Base-by-base conservation (phyloP, 768 basidiomycete species). In the Hypholoma fasciculare region DNA sequence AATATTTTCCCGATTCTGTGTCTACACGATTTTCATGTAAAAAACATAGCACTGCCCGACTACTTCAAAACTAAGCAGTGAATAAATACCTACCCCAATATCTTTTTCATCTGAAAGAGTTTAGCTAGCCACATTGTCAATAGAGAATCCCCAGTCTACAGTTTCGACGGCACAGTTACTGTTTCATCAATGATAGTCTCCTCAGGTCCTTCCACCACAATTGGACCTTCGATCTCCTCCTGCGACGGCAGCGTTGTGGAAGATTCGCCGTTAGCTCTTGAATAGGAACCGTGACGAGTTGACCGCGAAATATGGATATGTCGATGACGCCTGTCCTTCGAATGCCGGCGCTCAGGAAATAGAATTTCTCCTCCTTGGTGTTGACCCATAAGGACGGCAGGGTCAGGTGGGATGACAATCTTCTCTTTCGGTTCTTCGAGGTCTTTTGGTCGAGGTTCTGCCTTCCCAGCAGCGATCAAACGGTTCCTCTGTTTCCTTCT, bases 381-480 rank as follows among this genome's bases (percentile, higher is more conserved):
- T 47, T 77, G 74, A 17, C 82, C 83, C 44, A 82, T 71, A n/a
- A 87, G 67, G 30, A 87, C 75, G 40, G 86, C 86, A n/a, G 87
- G 86, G 69, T 88, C 86, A 1, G 85, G 86, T 17, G 86, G 86
- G 17, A 87, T 82, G 51, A 87, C 74, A 54, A 84, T 72, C 48
- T 72, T 78, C 63, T 82, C 78, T 52, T 76, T 72, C 16, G 74
- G 69, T 47, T 71, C 67, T 49, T 72, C 68, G 54, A 74, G 63
- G 55, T 73, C 72, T 64, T 77, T 78, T 52, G 65, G 67, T 54
- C 73, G 67, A 16, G 79, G 76, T 56, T 62, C 61, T 30, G 74
- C 71, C 63, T 76, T 77, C 34, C 82, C 82, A n/a, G 73, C 72
- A 7, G 72, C 76, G 49, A 77, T 72, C 38, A 70, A 68, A 12